Evolutionary conservation across 805 yeast genomes (phyloP), one percentile per base, ranked within the genome.

Genomic region (Wickerhamiella musiphila): DNA sequence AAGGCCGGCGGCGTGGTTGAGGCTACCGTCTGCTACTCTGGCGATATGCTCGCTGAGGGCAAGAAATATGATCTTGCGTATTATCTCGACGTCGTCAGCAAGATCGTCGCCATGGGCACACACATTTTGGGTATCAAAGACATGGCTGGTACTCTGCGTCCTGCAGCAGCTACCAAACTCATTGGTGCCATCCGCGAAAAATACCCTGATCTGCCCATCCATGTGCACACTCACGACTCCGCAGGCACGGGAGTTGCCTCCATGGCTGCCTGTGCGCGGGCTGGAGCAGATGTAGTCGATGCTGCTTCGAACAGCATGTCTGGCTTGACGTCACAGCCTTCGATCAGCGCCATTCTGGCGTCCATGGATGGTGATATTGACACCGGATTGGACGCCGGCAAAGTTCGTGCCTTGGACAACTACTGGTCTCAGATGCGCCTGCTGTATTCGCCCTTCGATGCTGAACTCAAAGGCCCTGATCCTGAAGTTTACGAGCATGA

Each of bases 341-440:
- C 94, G 11, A 71, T 90, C 58, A 74, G 79, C 53, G 96, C 98
- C 15, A 63, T 90, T 45, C 63, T 90, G 51, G 93, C 95, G 8
- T 79, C 96, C 3, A 61, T 86, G 38, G 94, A 84, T 52, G 93
- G 93, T 42, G 75, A 76, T 36, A 58, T 81, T 41, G 68, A 77
- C 37, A 75, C 86, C 36, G 83, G 79, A 32, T 63, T 90, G 43
- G 61, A 67, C 45, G 70, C 66, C 42, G 57, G 63, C 32, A 63
- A 70, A 42, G 79, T 82, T 29, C 70, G 93, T 47, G 90, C 74
- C 51, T 56, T 90, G 43, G 99, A 90, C 57, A 61, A 81, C 39
- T 90, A 90, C 68, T 90, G 99, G 99, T 93, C 93, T 31, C 95
- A 90, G 64, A 90, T 90, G 86, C 74, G 99, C 63, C 66, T 90